phyloP scores from a whole-genome alignment of 305 asterid species.

The Coffea humblotiana region DNA sequence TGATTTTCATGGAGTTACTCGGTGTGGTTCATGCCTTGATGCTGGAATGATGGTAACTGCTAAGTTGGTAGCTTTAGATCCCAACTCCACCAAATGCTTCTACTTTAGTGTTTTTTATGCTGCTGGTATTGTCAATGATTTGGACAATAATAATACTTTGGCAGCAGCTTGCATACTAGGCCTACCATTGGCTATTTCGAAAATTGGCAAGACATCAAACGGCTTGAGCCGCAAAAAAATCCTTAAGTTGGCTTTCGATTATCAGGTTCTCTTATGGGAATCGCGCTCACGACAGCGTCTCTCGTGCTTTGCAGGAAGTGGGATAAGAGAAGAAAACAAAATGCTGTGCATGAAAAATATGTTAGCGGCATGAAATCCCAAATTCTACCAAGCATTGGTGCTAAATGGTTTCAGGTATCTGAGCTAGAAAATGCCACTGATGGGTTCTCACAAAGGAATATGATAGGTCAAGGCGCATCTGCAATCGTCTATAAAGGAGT shows the following conservation, averaged over 20 bases:
- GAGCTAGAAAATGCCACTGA: conserved; percentile 56
- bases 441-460: conserved; percentile 48
- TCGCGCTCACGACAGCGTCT: conserved; percentile 21
- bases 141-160: conserved; percentile 47
- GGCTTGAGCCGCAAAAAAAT: conserved; percentile 11
- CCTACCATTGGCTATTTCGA: conserved; percentile 38
- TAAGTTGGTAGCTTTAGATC: conserved; percentile 42
- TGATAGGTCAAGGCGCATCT: conserved; percentile 61
- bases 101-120: conserved; percentile 49
- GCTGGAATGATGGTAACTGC: conserved; percentile 57
- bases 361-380: conserved; percentile 42
- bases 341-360: conserved; percentile 39
- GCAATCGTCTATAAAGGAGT: conserved; percentile 57
- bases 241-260: conserved; percentile 35
- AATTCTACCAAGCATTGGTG: conserved; percentile 48
- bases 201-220: background rate
- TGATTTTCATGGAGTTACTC: conserved; percentile 44
- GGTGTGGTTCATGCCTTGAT: conserved; percentile 52
- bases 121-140: conserved; percentile 52
- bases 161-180: conserved; percentile 56
- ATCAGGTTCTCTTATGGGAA: conserved; percentile 47
- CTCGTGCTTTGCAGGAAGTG: conserved; percentile 37
- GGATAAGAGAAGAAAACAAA: conserved; percentile 36
- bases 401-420: conserved; percentile 47
- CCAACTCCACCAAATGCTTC: conserved; percentile 56